These are phyloP conservation scores for Geotrichum bryndzae DNA, from an alignment of 1,139 yeast genomes.

Conservation along the genomic window DNA sequence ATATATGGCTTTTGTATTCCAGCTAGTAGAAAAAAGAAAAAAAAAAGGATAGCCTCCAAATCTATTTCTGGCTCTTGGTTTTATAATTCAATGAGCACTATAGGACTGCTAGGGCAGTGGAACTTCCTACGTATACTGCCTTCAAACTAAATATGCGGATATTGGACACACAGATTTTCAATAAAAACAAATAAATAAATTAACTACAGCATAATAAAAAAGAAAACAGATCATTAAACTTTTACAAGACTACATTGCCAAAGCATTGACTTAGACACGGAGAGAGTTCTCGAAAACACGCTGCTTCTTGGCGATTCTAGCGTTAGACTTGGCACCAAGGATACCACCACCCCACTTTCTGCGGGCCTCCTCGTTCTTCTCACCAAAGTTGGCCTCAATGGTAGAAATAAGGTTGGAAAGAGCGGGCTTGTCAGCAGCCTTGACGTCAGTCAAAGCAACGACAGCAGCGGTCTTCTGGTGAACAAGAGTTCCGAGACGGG, in stretches of 20 bases:
- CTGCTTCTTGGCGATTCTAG: conserved; percentile 54
- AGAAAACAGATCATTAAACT: neutral
- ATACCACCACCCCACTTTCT: conserved; percentile 99
- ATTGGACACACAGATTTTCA: neutral
- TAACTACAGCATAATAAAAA: neutral
- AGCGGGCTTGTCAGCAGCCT: conserved; percentile 89
- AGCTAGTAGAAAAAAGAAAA: too few species aligned
- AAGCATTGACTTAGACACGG: conserved; percentile 11
- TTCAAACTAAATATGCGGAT: neutral
- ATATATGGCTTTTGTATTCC: too few species aligned
- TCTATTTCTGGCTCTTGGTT: too few species aligned
- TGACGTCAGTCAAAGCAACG: conserved; percentile 93
- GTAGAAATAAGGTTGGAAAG: conserved; percentile 88
- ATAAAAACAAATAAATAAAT: neutral
- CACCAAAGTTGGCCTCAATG: conserved; percentile 84
- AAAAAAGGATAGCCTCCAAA: too few species aligned
- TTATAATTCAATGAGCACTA: too few species aligned
- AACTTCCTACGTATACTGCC: too few species aligned
- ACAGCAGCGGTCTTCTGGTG: conserved; percentile 96
- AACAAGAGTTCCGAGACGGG: conserved; percentile 94
- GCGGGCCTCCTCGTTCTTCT: conserved; percentile 90
- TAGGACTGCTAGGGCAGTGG: too few species aligned
- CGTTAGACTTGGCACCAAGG: conserved; percentile 89
- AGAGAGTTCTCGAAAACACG: conserved; percentile 15
- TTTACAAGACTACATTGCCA: neutral